These are phyloP conservation scores for Oenanthe javanica DNA, from an alignment of 140 eudicot species.

Conservation along the genomic window DNA sequence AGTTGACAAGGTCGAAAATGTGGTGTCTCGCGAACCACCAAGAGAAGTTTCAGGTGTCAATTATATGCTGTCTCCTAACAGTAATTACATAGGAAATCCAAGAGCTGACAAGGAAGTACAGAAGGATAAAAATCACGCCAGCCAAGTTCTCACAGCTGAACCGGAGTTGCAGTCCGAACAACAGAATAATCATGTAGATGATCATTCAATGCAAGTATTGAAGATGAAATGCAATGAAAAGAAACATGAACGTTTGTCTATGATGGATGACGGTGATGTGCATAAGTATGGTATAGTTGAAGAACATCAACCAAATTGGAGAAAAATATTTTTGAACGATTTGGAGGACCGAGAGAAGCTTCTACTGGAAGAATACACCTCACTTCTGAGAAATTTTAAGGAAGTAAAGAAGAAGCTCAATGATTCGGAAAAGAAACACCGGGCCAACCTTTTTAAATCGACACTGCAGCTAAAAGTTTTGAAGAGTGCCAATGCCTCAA, in stretches of 20 bases:
- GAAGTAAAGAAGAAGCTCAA: slow-evolving; percentile 48
- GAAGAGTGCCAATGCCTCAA: slow-evolving; percentile 38
- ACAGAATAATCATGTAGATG: background rate
- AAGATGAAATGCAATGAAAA: slow-evolving; percentile 1
- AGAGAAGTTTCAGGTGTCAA: background rate
- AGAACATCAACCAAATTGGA: slow-evolving; percentile 42
- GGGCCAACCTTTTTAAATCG: slow-evolving; percentile 40
- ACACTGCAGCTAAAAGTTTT: slow-evolving; percentile 47
- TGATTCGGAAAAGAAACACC: slow-evolving; percentile 51
- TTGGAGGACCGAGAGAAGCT: slow-evolving; percentile 57
- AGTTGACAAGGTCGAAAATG: background rate
- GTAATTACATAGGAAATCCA: background rate
- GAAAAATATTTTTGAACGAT: slow-evolving; percentile 24
- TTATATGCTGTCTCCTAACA: background rate
- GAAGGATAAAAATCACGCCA: background rate
- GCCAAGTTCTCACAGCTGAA: background rate
- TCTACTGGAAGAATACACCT: slow-evolving; percentile 49
- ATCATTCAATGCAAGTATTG: background rate
- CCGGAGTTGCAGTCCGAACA: slow-evolving; percentile 8
- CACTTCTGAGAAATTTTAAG: slow-evolving; percentile 47
- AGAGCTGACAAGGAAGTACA: background rate
- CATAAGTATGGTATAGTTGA: slow-evolving; percentile 17
- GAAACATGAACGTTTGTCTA: background rate
- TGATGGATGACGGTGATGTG: slow-evolving; percentile 2
- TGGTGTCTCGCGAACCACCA: background rate